phyloP scores from a whole-genome alignment of 2,329 filamentous ascomycete genomes.

The Penicillium sp. region DNA sequence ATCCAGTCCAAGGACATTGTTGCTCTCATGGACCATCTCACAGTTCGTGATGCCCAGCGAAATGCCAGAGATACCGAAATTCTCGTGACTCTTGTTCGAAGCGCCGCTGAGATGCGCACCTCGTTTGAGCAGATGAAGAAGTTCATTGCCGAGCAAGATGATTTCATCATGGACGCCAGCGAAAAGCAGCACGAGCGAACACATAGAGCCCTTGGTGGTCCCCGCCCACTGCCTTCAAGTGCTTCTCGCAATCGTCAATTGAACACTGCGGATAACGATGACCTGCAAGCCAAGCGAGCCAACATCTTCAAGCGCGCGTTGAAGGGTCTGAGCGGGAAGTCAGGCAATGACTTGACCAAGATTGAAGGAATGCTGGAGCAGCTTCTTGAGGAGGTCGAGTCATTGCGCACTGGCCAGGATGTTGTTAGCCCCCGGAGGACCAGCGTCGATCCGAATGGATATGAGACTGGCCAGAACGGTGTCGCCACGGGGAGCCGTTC shows the following conservation, averaged over 20 bases:
- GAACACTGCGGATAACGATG: conserved; percentile 59
- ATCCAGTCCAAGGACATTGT: conserved; percentile 98
- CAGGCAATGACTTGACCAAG: conserved; percentile 81
- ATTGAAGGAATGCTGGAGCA: conserved; percentile 94
- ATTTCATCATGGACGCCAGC: conserved; percentile 83
- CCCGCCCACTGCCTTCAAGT: conserved; percentile 77
- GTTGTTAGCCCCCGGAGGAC: conserved; percentile 40
- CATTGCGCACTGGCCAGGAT: conserved; percentile 66
- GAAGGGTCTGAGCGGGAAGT: conserved; percentile 85
- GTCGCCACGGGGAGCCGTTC: conserved; percentile 76
- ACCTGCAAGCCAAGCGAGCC: conserved; percentile 75
- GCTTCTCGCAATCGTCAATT: conserved; percentile 60
- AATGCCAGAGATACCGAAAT: conserved; percentile 97
- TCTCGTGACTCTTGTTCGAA: conserved; percentile 87
- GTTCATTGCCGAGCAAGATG: conserved; percentile 87
- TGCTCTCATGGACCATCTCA: conserved; percentile 96
- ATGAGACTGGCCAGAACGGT: conserved; percentile 79
- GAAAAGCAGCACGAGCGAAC: conserved; percentile 86
- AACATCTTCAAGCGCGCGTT: conserved; percentile 95
- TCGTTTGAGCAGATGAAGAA: conserved; percentile 95
- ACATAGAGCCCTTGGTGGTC: conserved; percentile 80
- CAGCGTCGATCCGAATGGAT: conserved; percentile 72
- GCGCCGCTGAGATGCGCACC: conserved; percentile 94
- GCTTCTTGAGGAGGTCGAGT: conserved; percentile 88
- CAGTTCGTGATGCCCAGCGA: conserved; percentile 92